phyloP scores from a whole-genome alignment of 2,329 filamentous ascomycete species.

The Fusarium drepaniforme region DNA sequence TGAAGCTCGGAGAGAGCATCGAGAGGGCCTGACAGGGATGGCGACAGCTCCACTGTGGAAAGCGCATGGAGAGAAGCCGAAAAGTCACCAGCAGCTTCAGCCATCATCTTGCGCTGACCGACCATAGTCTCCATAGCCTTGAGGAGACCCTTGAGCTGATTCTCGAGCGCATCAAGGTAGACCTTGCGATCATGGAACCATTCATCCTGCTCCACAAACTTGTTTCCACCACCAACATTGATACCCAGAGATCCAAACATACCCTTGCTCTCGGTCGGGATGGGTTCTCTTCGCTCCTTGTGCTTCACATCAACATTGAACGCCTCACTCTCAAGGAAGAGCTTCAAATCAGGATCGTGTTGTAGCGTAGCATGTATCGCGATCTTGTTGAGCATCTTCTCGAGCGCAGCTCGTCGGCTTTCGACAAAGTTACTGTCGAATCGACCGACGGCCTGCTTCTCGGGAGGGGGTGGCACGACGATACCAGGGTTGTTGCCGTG shows the following conservation, averaged over 20 bases:
- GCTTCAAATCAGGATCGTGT: slow-evolving; percentile 92
- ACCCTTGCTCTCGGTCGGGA: slow-evolving; percentile 90
- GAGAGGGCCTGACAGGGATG: slow-evolving; percentile 86
- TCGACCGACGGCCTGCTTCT: slow-evolving; percentile 96
- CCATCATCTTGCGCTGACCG: slow-evolving; percentile 89
- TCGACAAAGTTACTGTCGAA: slow-evolving; percentile 99
- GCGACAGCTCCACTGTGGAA: slow-evolving; percentile 91
- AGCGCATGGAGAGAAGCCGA: slow-evolving; percentile 92
- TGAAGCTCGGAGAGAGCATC: slow-evolving; percentile 95
- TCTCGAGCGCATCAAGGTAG: slow-evolving; percentile 94
- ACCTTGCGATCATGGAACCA: slow-evolving; percentile 98
- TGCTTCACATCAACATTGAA: slow-evolving; percentile 99
- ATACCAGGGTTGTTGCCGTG: slow-evolving; percentile 96
- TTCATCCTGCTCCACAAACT: slow-evolving; percentile 98
- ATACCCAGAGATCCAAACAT: slow-evolving; percentile 89
- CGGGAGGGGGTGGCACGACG: slow-evolving; percentile 93
- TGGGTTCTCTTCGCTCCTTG: slow-evolving; percentile 91
- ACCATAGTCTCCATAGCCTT: slow-evolving; percentile 97
- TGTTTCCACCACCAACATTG: slow-evolving; percentile 80
- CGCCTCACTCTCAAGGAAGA: slow-evolving; percentile 95
- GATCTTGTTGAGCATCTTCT: slow-evolving; percentile 98
- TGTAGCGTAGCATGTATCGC: slow-evolving; percentile 90
- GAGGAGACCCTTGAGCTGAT: slow-evolving; percentile 87
- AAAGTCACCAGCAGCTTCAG: slow-evolving; percentile 94
- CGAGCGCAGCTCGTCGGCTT: slow-evolving; percentile 87